Conservation (phyloP, 2,329 filamentous ascomycete species). For the Fusarium mangiferae region DNA sequence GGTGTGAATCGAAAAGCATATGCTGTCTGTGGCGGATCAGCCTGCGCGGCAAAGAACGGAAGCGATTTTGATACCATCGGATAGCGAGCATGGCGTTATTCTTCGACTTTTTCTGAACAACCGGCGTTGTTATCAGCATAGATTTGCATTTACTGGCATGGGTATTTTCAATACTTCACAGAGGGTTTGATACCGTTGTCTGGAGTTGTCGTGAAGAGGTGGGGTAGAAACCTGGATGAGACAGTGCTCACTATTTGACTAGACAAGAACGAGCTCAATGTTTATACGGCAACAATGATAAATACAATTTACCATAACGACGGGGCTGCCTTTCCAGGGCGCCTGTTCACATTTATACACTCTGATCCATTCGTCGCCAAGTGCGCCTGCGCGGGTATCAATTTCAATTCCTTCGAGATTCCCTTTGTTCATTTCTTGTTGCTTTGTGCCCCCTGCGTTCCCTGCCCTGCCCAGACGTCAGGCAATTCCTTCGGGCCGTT, state of each 20-base stretch:
- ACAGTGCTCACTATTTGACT: slow-evolving; percentile 2
- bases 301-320: slow-evolving; percentile 16
- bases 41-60: slow-evolving; percentile 62
- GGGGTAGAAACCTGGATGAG: neutral
- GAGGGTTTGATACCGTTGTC: neutral
- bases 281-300: slow-evolving; percentile 19
- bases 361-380: slow-evolving; percentile 13
- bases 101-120: slow-evolving; percentile 1
- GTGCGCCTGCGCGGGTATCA: slow-evolving; percentile 39
- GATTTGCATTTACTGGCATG: neutral
- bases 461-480: slow-evolving; percentile 25
- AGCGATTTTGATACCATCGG: slow-evolving; percentile 51
- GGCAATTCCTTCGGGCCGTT: slow-evolving; percentile 5
- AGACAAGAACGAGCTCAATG: slow-evolving; percentile 12
- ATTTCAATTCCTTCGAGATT: neutral
- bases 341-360: slow-evolving; percentile 6
- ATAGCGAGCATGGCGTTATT: slow-evolving; percentile 31
- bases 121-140: slow-evolving; percentile 2
- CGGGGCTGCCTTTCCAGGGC: neutral
- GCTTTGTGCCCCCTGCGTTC: neutral
- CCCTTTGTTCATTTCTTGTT: neutral
- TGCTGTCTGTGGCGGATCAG: slow-evolving; percentile 81
- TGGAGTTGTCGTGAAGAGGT: neutral
- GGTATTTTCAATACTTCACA: neutral
- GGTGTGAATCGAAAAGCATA: slow-evolving; percentile 89